Evolutionary conservation across 1,284 basidiomycete species (phyloP).

Genomic region (Meira nashicola): DNA sequence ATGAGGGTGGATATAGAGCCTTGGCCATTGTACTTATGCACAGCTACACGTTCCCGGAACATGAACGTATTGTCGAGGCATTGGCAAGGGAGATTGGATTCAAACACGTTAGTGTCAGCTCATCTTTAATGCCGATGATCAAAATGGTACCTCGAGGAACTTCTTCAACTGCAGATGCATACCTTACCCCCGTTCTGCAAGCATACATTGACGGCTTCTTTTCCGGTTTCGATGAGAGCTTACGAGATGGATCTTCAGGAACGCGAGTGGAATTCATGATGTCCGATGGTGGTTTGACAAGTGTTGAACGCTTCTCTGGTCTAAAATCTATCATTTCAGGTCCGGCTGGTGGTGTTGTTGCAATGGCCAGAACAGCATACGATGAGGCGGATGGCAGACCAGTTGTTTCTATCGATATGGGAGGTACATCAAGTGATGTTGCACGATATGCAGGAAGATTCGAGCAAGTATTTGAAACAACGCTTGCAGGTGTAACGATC

Average conservation of each 20-base stretch:
- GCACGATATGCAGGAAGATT: slow-evolving; percentile 79
- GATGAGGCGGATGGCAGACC: slow-evolving; percentile 65
- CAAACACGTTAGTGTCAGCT: slow-evolving; percentile 78
- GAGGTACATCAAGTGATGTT: slow-evolving; percentile 77
- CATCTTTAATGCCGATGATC: slow-evolving; percentile 85
- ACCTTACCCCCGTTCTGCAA: slow-evolving; percentile 82
- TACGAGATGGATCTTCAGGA: slow-evolving; percentile 56
- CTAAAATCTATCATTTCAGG: slow-evolving; percentile 82
- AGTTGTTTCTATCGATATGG: slow-evolving; percentile 61
- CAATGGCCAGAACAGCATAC: slow-evolving; percentile 78
- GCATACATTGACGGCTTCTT: slow-evolving; percentile 91
- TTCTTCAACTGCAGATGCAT: slow-evolving; percentile 90
- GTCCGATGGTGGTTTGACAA: slow-evolving; percentile 69
- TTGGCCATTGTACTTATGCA: slow-evolving; percentile 82
- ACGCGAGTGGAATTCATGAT: slow-evolving; percentile 52
- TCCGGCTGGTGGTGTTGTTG: slow-evolving; percentile 82
- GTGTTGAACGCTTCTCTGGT: slow-evolving; percentile 77
- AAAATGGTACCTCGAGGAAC: slow-evolving; percentile 83
- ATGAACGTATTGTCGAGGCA: slow-evolving; percentile 69
- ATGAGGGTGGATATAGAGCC: slow-evolving; percentile 72
- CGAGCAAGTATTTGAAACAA: slow-evolving; percentile 83
- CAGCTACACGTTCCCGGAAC: slow-evolving; percentile 82
- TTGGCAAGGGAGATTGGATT: slow-evolving; percentile 77
- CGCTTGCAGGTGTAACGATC: slow-evolving; percentile 81
- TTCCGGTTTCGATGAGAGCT: slow-evolving; percentile 72